Conservation (phyloP, 495 filamentous ascomycete species). For the Penicillium chermesinum region DNA sequence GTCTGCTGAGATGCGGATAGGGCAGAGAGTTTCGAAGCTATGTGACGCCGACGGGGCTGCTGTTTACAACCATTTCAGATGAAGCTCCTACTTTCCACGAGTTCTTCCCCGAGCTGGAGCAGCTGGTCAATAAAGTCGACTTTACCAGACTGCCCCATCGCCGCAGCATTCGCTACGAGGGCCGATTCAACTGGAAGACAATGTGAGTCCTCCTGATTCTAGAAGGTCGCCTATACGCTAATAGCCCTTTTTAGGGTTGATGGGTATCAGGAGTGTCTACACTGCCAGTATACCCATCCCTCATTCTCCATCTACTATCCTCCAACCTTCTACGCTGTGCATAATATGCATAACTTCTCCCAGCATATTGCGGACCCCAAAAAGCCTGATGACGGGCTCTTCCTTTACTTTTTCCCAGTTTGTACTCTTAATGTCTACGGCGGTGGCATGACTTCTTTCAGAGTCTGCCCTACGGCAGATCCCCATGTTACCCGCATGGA, state of each 20-base stretch:
- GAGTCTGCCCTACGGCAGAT: conserved; percentile 50
- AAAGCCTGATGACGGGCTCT: conserved; percentile 50
- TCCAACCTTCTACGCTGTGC: conserved; percentile 53
- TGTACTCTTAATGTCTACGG: conserved; percentile 59
- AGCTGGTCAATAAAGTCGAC: conserved; percentile 46
- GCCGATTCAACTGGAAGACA: conserved; percentile 60
- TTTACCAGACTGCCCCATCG: conserved; percentile 53
- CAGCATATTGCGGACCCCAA: conserved; percentile 54
- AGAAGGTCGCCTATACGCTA: background rate
- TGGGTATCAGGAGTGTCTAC: conserved; percentile 58
- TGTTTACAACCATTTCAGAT: conserved; percentile 50
- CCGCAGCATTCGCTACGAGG: conserved; percentile 53
- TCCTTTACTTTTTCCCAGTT: conserved; percentile 59
- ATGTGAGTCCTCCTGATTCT: conserved; percentile 36
- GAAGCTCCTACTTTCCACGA: conserved; percentile 50
- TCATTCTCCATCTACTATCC: conserved; percentile 56
- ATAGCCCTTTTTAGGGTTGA: conserved; percentile 45
- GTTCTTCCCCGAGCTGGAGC: conserved; percentile 50
- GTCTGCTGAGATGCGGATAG: conserved; percentile 10
- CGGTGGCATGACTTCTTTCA: conserved; percentile 56
- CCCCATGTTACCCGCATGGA: conserved; percentile 55
- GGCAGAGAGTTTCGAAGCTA: conserved; percentile 35
- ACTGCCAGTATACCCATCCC: conserved; percentile 60
- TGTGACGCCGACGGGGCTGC: conserved; percentile 49
- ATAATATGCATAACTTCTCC: conserved; percentile 53